Base-by-base conservation (phyloP, 768 basidiomycete species). In the Rhizopogon vulgaris region DNA sequence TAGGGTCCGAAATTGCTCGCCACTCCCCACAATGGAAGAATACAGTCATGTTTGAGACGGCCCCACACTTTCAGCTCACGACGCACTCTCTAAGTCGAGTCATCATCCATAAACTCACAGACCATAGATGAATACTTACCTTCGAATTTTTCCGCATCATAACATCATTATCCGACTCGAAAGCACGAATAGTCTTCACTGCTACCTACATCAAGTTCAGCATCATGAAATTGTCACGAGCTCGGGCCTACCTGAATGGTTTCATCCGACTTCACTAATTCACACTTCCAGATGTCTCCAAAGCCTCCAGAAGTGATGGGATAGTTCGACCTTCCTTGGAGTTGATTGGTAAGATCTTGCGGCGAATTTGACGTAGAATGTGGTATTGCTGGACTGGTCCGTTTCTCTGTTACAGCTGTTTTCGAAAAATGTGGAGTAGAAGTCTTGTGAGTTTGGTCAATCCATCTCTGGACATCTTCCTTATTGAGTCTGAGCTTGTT, bases 21-120 rank as follows among this genome's bases (percentile, higher is more conserved):
- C 2, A 56, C 38, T 15, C 63, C 60, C 25, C 30, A 55, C 25
- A 62, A 51, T 3, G 57, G 56, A 4, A 64, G 36, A 22, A 64
- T 49, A 48, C 62, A 62, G 15, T 46, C 40, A 40, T 64, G 59
- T n/a, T 36, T 48, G 22, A 22, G 22, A 22, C 22, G 22, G 22
- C 22, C 48, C 63, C 59, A 64, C 7, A 62, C 57, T 6, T 48
- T 53, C 27, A 64, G 48, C 43, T 63, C 61, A 18, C 58, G 58
- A 24, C 52, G 52, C 17, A 63, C 41, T n/a, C 60, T 34, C 61
- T 63, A n/a, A 74, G 57, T 14, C 7, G 10, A 49, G 14, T 34
- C 45, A 27, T 34, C 28, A 36, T 34, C 28, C 11, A 32, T 6
- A 17, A 12, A 18, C 30, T 47, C 4, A n/a, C 6, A 22, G 6